Conservation (phyloP, 140 eudicot genomes). For the Erigeron philadelphicus region DNA sequence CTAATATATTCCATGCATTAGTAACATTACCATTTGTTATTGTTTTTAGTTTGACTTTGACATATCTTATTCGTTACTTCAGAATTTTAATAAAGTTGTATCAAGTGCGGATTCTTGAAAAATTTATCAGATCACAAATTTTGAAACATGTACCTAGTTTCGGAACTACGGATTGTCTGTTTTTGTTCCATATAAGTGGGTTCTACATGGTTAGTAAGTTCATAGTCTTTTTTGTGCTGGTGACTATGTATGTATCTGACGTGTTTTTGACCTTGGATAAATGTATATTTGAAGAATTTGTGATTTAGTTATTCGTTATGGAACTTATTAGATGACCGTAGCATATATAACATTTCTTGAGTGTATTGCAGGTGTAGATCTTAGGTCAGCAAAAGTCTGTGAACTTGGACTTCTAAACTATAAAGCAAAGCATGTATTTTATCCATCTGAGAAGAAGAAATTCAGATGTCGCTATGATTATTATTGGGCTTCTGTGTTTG, state of each 20-base stretch:
- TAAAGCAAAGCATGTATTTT: constrained; percentile 87
- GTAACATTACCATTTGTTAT: neutral
- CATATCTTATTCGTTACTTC: neutral
- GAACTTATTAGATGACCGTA: neutral
- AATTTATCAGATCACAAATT: neutral
- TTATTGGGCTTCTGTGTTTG: constrained; percentile 93
- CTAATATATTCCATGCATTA: neutral
- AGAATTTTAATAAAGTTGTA: neutral
- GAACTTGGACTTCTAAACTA: constrained; percentile 85
- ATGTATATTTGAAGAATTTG: neutral
- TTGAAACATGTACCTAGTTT: neutral
- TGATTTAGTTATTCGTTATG: neutral
- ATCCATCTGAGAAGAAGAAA: constrained; percentile 78
- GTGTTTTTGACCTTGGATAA: neutral
- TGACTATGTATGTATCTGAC: neutral
- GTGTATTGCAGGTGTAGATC: constrained; percentile 73
- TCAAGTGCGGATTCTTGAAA: neutral
- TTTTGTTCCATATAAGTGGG: neutral
- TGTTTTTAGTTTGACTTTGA: neutral
- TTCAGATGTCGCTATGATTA: constrained; percentile 91
- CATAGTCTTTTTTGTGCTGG: neutral
- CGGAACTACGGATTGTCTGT: neutral
- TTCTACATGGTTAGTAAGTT: neutral
- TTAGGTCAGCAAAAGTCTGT: constrained; percentile 87
- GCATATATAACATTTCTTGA: constrained; percentile 15